phyloP scores from a whole-genome alignment of 2,329 filamentous ascomycete genomes.

The Dactylellina haptotyla region DNA sequence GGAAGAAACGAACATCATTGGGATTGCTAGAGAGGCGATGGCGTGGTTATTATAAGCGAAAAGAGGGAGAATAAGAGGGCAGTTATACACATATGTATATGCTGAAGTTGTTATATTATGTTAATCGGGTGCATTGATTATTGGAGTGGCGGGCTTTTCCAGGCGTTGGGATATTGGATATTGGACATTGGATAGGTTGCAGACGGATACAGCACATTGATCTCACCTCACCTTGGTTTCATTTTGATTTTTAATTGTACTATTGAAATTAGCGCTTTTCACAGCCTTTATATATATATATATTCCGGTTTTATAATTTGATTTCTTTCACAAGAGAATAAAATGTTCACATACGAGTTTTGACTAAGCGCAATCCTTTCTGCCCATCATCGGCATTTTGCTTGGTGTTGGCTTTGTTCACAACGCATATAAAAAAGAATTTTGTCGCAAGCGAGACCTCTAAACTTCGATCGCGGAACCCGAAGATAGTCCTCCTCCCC shows the following conservation, averaged over 20 bases:
- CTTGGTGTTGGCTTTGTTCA: no score
- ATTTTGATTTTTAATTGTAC: background rate
- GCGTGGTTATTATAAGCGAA: background rate
- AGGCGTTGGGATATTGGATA: constrained; percentile 18
- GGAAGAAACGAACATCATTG: constrained; percentile 26
- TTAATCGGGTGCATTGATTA: constrained; percentile 2
- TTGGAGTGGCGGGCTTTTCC: constrained; percentile 29
- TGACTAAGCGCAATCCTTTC: no score
- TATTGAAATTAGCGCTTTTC: background rate
- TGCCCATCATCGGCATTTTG: no score
- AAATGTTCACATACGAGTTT: background rate
- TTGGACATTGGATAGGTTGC: constrained; percentile 19
- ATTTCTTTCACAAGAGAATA: background rate
- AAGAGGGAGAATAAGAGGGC: background rate
- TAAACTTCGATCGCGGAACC: constrained; percentile 4
- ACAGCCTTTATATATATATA: background rate
- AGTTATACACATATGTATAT: constrained; percentile 1
- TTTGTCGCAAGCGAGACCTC: background rate
- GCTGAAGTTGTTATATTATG: no score
- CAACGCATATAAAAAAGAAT: background rate
- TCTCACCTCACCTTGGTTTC: constrained; percentile 2
- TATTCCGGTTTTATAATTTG: background rate
- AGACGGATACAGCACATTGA: background rate
- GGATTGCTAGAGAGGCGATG: constrained; percentile 28
- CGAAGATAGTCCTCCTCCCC: background rate